Base-by-base conservation (phyloP, 2,329 filamentous ascomycete genomes). In the Pseudogymnoascus sp. region DNA sequence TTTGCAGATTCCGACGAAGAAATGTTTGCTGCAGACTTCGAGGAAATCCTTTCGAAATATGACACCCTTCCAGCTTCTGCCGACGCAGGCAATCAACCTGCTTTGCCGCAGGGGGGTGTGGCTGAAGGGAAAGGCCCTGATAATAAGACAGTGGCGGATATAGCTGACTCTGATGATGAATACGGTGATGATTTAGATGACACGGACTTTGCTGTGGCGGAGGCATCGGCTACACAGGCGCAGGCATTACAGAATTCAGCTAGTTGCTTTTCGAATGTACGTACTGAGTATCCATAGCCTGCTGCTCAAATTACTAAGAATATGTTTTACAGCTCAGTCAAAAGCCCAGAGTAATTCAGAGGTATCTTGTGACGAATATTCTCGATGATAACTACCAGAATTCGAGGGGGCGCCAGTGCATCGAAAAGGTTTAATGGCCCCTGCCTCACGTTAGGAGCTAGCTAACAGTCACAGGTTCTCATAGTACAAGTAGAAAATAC, bases 321-420 rank as follows among this genome's bases (percentile, higher is more conserved):
- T 57, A 57, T 72, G 73, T 77, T 77, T 75, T 79, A 80, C 83
- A 89, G 88, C 85, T 82, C 77, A 83, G 79, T 73, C 78, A 81
- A 73, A 89, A 87, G 74, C 78, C 82, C 69, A 87, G 86, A 78
- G 85, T 87, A 59, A 96, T 96, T 71, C 91, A 96, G 76, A 88
- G 93, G 68, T 96, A 96, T 77, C 80, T 93, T 67, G 83, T 97
- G 70, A 88, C 87, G 68, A 86, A 88, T 72, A 84, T 93, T 68
- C 78, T 89, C 65, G 84, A 90, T 66, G 84, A 83, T 69, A 81
- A 86, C 54, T 96, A 90, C 74, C 77, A 79, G 64, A 85, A 87
- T 74, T 79, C 83, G 21, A 82, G 80, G 68, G 86, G 88, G 51
- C 80, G 83, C 67, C 75, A 78, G 60, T 80, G 79, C 61, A 79